These are phyloP conservation scores for Inonotus obliquus DNA, from an alignment of 1,284 basidiomycete genomes.

Conservation along the genomic window DNA sequence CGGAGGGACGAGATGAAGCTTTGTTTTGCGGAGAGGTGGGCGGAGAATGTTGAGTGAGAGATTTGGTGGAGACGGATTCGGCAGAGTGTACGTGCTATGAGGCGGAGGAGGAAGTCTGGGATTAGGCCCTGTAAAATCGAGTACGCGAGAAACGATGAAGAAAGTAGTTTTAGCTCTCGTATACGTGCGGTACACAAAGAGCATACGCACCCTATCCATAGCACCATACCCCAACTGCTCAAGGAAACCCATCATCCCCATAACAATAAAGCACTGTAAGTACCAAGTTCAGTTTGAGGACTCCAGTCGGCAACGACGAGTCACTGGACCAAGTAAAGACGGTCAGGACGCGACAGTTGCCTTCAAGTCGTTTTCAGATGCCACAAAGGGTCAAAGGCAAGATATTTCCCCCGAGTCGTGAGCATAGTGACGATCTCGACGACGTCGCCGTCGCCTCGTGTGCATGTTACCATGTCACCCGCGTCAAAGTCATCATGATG, in stretches of 20 bases:
- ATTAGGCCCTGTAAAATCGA: constrained; percentile 38
- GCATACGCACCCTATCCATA: constrained; percentile 2
- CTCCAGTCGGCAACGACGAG: background rate
- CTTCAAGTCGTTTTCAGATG: no score
- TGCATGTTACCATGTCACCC: background rate
- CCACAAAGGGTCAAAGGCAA: no score
- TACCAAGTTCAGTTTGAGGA: no score
- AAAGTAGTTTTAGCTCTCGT: no score
- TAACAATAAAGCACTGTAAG: background rate
- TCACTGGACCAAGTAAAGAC: no score
- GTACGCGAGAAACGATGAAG: no score
- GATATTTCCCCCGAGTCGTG: background rate
- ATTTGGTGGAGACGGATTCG: constrained; percentile 60
- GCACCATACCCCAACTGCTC: constrained; percentile 6
- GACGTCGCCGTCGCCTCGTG: background rate
- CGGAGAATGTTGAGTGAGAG: constrained; percentile 53
- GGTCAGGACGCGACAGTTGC: no score
- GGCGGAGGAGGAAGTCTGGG: constrained; percentile 60
- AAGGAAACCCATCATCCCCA: background rate
- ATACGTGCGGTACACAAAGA: no score
- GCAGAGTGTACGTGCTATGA: constrained; percentile 54
- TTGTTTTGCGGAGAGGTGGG: constrained; percentile 67
- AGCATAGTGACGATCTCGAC: background rate
- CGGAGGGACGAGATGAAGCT: constrained; percentile 52
- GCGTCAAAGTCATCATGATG: no score